Evolutionary conservation across 140 eudicot genomes (phyloP).

Genomic region (Ambrosia hybrid): DNA sequence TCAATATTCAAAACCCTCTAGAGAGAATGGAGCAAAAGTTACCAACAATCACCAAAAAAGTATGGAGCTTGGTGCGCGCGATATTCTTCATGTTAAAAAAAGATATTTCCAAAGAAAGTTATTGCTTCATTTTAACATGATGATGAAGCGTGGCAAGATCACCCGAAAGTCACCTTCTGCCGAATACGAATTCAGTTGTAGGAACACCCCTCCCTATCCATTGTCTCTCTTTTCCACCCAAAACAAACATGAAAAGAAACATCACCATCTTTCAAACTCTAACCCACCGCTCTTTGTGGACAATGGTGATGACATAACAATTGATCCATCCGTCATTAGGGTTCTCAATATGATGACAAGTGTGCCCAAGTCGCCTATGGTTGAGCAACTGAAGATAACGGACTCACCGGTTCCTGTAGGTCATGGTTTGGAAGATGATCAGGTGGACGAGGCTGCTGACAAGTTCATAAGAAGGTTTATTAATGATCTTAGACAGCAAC

Average conservation of each 20-base stretch:
- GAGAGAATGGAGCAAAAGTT: not conserved
- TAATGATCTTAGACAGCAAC: slow-evolving; percentile 33
- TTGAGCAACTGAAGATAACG: slow-evolving; percentile 10
- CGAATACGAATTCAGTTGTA: slow-evolving; percentile 40
- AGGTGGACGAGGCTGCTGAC: slow-evolving; percentile 62
- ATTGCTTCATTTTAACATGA: not conserved
- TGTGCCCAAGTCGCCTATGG: slow-evolving; percentile 4
- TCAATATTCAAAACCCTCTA: too few species aligned
- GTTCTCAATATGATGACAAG: slow-evolving; percentile 37
- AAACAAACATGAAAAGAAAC: not conserved
- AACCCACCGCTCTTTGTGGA: too few species aligned
- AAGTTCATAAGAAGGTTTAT: slow-evolving; percentile 52
- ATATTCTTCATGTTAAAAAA: too few species aligned
- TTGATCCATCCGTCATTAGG: slow-evolving; percentile 28
- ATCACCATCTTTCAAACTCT: not conserved
- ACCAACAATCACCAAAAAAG: not conserved
- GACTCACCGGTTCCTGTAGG: slow-evolving; percentile 41
- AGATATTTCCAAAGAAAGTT: too few species aligned
- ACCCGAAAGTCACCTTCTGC: not conserved
- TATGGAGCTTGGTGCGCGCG: not conserved
- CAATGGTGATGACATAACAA: slow-evolving; percentile 4
- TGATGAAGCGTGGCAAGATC: not conserved
- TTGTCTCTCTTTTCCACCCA: slow-evolving; percentile 17
- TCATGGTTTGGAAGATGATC: slow-evolving; percentile 19
- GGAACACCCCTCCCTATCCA: slow-evolving; percentile 37